Base-by-base conservation (phyloP, 179 eudicot species). In the Pouteria campechiana region DNA sequence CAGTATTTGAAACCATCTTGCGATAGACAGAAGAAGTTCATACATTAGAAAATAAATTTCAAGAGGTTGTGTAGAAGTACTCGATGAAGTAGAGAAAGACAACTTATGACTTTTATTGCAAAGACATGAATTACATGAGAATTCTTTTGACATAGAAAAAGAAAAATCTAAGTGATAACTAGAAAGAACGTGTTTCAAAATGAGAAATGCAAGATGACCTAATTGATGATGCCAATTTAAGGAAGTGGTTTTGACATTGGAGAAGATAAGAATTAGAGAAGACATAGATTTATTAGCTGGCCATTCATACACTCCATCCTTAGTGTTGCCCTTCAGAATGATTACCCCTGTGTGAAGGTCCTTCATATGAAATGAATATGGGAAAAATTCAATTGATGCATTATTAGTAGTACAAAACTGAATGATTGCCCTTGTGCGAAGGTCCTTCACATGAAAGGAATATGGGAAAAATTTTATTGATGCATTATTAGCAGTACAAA, bases 51-150 rank as follows among this genome's bases (percentile, higher is more conserved):
- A 48, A 22, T 33, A 22, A 1, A 48, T 2, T 6, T 48, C 41
- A 8, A 48, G 42, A 3, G 52, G 52, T 9, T 40, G 41, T n/a
- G 6, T 20, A 41, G 57, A 52, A 0, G 11, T 14, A 12, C 40
- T 5, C 9, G 55, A 2, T 1, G 24, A 38, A 4, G 2, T 0
- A 19, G 23, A n/a, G 3, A 39, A 38, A 5, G 37, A 24, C 0
- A 41, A 16, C 14, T 51, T 51, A 22, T 51, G 56, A 40, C 46
- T 51, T 29, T 51, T 51, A 51, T 51, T 51, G 1, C 28, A 16
- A 1, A 17, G 0, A 5, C 56, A 40, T 0, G 56, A 25, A n/a
- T 39, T 51, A 51, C 56, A 51, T 5, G 13, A 32, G 6, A 32
- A 32, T 9, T 32, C 37, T 32, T 32, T 32, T n/a, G 37, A n/a